Conservation (phyloP, 2,329 filamentous ascomycete genomes). For the Neurospora sp. region DNA sequence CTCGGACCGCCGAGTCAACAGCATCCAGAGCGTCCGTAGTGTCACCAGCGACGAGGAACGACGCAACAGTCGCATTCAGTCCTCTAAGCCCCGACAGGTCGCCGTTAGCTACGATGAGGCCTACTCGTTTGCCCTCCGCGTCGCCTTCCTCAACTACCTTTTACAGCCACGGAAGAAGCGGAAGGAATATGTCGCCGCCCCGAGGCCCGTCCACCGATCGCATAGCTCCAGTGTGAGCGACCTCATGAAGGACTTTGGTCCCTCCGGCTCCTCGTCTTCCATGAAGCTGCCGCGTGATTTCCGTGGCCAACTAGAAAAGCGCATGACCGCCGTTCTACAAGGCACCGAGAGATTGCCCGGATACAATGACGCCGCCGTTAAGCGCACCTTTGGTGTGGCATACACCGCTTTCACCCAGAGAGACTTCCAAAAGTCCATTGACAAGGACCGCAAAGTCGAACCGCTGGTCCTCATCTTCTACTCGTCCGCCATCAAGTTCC, state of each 20-base stretch:
- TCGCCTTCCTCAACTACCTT: slow-evolving; percentile 86
- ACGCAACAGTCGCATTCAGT: slow-evolving; percentile 27
- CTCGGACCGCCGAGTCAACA: slow-evolving; percentile 32
- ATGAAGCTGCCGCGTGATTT: slow-evolving; percentile 51
- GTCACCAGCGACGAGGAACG: slow-evolving; percentile 30
- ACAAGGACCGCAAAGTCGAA: slow-evolving; percentile 88
- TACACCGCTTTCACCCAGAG: slow-evolving; percentile 88
- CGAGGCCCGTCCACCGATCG: slow-evolving; percentile 49
- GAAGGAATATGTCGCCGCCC: slow-evolving; percentile 69
- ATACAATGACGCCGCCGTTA: slow-evolving; percentile 82
- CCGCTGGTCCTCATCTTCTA: slow-evolving; percentile 94
- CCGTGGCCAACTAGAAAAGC: slow-evolving; percentile 48
- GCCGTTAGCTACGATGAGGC: slow-evolving; percentile 65
- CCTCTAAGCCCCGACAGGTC: slow-evolving; percentile 36
- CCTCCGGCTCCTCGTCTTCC: slow-evolving; percentile 30
- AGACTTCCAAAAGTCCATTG: slow-evolving; percentile 80
- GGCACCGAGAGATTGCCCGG: slow-evolving; percentile 78
- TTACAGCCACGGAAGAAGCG: slow-evolving; percentile 84
- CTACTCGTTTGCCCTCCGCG: slow-evolving; percentile 82
- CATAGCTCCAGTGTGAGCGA: slow-evolving; percentile 72
- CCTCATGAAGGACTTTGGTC: slow-evolving; percentile 75
- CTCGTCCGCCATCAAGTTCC: slow-evolving; percentile 83
- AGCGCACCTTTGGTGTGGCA: slow-evolving; percentile 88
- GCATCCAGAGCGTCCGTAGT: slow-evolving; percentile 14
- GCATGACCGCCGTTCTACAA: slow-evolving; percentile 70